Evolutionary conservation across 1,284 basidiomycete species (phyloP), one percentile per base, ranked within the genome.

Genomic region (Hypsizygus ulmarius): DNA sequence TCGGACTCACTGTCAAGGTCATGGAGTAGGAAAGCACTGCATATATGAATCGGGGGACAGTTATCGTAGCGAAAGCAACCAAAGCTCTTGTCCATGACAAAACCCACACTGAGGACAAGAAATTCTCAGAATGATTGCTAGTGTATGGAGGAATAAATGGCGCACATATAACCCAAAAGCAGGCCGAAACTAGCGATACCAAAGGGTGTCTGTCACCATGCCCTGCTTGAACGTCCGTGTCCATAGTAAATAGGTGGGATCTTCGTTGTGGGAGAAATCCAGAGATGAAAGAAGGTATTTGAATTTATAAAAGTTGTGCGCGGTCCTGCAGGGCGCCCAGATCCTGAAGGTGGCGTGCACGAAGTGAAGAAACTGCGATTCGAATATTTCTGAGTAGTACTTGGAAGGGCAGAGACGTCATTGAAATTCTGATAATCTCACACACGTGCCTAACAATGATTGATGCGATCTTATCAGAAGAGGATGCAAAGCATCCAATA

Each of bases 21-120:
- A 94, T 83, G 3, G 91, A 92, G 64, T 93, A 93, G 8, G 91
- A 92, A 12, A 95, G 75, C 28, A 92, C 73, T 16, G 83, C 75
- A 58, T 88, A 90, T 41, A 89, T 83, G 61, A 79, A 78, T 56
- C 82, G 77, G 1, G 93, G 93, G 6, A 93, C 61, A 5, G 86
- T 84, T 46, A 95, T 89, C 1, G 92, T 93, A 7, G 77, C 75
- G 57, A 93, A 88, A 1, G 84, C 80, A 34, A 90, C 75, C 36
- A 89, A 67, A 14, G 77, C 71, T 65, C 84, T 85, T 29, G 79
- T 73, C 78, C 87, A 87, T 47, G 89, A 87, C 28, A 94, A 71
- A 16, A 90, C 64, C 81, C 90, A 93, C 53, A 93, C 89, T 50
- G 30, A 29, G 15, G 39, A 33, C n/a, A 39, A 46, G 44, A 30